Percentiles rank a stretch among this genome's conserved stretches.
Conservation (phyloP, 768 basidiomycete genomes). For the Fomitopsis pulvina region DNA sequence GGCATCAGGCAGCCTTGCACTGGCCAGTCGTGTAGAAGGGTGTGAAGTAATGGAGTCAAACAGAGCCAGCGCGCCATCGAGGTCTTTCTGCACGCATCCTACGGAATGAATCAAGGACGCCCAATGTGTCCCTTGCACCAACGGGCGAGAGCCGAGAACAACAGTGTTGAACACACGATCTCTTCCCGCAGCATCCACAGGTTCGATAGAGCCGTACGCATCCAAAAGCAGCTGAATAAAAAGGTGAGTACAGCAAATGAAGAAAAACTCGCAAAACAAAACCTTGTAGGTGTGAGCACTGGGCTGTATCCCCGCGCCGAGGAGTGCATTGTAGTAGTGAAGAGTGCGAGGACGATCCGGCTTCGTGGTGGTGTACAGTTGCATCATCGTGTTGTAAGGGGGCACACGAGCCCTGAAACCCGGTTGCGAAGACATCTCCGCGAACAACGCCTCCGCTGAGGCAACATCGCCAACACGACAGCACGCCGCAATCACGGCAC, state of each 20-base stretch:
- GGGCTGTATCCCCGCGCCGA: slow-evolving; percentile 54
- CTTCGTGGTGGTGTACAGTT: slow-evolving; percentile 86
- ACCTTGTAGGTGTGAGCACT: slow-evolving; percentile 95
- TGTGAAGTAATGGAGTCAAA: slow-evolving; percentile 70
- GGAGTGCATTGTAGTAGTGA: slow-evolving; percentile 66
- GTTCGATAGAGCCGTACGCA: slow-evolving; percentile 80
- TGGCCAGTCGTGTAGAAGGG: slow-evolving; percentile 32
- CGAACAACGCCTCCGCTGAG: slow-evolving; percentile 77
- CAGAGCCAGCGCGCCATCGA: slow-evolving; percentile 64
- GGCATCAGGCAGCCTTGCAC: slow-evolving; percentile 56
- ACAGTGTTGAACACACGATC: slow-evolving; percentile 63
- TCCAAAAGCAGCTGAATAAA: slow-evolving; percentile 72
- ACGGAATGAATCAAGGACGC: slow-evolving; percentile 86
- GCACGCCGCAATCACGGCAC: slow-evolving; percentile 90
- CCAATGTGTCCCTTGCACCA: slow-evolving; percentile 60
- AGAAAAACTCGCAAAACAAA: slow-evolving; percentile 11
- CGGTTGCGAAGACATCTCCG: slow-evolving; percentile 67
- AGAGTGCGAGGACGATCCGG: slow-evolving; percentile 76
- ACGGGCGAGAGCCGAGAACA: slow-evolving; percentile 37
- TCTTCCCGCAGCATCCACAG: slow-evolving; percentile 68
- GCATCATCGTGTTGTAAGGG: slow-evolving; percentile 99
- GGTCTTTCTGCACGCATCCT: slow-evolving; percentile 73
- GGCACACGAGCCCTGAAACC: slow-evolving; percentile 88
- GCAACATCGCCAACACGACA: slow-evolving; percentile 84
- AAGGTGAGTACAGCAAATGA: slow-evolving; percentile 8